Conservation (phyloP, 1,284 basidiomycete species). For the Somion occarium region DNA sequence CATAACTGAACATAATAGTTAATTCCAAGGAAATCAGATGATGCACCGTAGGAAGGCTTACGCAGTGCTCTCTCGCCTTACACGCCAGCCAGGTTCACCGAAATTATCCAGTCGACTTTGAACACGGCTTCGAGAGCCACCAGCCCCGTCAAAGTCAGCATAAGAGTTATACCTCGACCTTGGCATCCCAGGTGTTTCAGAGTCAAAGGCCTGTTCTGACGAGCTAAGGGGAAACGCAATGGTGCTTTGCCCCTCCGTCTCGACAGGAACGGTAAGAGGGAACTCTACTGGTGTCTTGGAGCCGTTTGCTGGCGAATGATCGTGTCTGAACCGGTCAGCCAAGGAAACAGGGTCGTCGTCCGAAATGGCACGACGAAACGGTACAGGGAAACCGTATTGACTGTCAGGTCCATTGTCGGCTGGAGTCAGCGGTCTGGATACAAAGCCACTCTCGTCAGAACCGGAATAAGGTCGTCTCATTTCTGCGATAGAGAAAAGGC, state of each 20-base stretch:
- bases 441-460: slow-evolving; percentile 49
- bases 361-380: slow-evolving; percentile 75
- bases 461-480: slow-evolving; percentile 50
- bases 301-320: slow-evolving; percentile 41
- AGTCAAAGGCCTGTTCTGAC: slow-evolving; percentile 45
- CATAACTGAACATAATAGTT: slow-evolving; percentile 47
- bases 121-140: slow-evolving; percentile 76
- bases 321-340: slow-evolving; percentile 36
- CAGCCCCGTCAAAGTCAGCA: slow-evolving; percentile 60
- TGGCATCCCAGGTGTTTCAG: slow-evolving; percentile 51
- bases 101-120: slow-evolving; percentile 68
- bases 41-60: too few relatives aligned
- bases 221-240: slow-evolving; percentile 79
- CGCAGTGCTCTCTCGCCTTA: slow-evolving; percentile 78
- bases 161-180: slow-evolving; percentile 64
- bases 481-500: slow-evolving; percentile 75
- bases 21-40: too few relatives aligned
- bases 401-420: slow-evolving; percentile 33
- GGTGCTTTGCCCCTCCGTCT: slow-evolving; percentile 52
- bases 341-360: slow-evolving; percentile 65
- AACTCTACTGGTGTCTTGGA: slow-evolving; percentile 53
- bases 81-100: slow-evolving; percentile 71
- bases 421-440: slow-evolving; percentile 50
- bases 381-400: slow-evolving; percentile 56
- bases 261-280: slow-evolving; percentile 44